A percentile compares a stretch with the other conserved stretches of the same genome.
Evolutionary conservation across 2,329 filamentous ascomycete species (phyloP).

Genomic region (Penicillium sp.): DNA sequence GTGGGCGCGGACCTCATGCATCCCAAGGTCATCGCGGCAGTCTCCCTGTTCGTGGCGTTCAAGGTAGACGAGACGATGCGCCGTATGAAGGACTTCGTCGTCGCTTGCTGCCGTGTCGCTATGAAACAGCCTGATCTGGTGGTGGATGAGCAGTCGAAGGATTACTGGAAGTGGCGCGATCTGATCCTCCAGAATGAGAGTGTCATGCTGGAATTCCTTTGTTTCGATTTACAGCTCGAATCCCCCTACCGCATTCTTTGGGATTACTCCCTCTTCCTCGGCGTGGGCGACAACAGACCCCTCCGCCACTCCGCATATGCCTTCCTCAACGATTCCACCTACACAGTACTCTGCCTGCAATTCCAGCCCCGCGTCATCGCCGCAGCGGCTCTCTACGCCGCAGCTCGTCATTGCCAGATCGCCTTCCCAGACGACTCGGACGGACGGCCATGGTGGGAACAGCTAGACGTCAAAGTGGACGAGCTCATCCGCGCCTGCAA

Average conservation of each 20-base stretch:
- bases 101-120: constrained; percentile 90
- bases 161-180: constrained; percentile 98
- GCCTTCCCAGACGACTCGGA: constrained; percentile 75
- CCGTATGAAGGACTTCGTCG: constrained; percentile 92
- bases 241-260: constrained; percentile 86
- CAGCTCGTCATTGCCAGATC: constrained; percentile 74
- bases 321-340: constrained; percentile 87
- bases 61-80: constrained; percentile 97
- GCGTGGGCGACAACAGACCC: constrained; percentile 77
- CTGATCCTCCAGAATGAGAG: constrained; percentile 93
- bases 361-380: constrained; percentile 82
- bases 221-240: constrained; percentile 90
- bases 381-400: constrained; percentile 84
- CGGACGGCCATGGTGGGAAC: constrained; percentile 86
- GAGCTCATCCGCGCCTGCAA: constrained; percentile 76
- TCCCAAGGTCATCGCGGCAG: constrained; percentile 92
- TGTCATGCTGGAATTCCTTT: constrained; percentile 85
- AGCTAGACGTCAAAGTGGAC: constrained; percentile 71
- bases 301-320: constrained; percentile 89
- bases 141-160: constrained; percentile 95
- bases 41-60: constrained; percentile 89
- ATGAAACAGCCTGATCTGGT: constrained; percentile 90
- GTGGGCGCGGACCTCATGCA: constrained; percentile 69
- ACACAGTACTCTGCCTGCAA: constrained; percentile 83
- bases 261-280: constrained; percentile 75